These are phyloP conservation scores for Colletotrichum scovillei DNA, from an alignment of 2,329 filamentous ascomycete species.

Conservation along the genomic window DNA sequence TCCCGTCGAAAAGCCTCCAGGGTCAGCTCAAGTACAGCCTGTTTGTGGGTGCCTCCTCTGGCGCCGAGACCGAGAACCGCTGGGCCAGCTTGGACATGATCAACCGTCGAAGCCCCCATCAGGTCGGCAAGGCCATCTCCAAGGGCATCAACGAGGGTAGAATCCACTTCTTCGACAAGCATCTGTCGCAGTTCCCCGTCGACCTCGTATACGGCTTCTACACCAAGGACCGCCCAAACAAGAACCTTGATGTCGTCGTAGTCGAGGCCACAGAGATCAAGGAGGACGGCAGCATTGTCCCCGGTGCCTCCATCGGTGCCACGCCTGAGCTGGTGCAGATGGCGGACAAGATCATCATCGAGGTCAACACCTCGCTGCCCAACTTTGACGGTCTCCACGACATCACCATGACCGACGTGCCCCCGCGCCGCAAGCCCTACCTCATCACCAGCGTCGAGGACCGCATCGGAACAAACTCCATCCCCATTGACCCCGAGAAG, in stretches of 20 bases:
- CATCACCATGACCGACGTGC: conserved; percentile 88
- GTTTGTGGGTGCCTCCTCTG: conserved; percentile 90
- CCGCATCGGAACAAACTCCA: conserved; percentile 84
- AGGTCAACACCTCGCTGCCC: conserved; percentile 88
- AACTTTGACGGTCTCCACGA: conserved; percentile 91
- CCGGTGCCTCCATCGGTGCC: conserved; percentile 86
- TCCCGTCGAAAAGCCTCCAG: conserved; percentile 66
- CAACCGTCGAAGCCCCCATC: conserved; percentile 84
- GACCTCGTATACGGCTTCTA: conserved; percentile 90
- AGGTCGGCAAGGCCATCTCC: conserved; percentile 90
- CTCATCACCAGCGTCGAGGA: conserved; percentile 88
- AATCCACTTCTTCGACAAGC: conserved; percentile 95
- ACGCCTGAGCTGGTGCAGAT: conserved; percentile 89
- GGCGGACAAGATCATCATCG: conserved; percentile 91
- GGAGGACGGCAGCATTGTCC: conserved; percentile 89
- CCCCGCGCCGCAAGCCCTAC: conserved; percentile 85
- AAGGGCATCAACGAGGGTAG: conserved; percentile 90
- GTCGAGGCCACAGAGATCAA: conserved; percentile 90
- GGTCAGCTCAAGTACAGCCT: conserved; percentile 87
- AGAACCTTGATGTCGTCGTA: conserved; percentile 83
- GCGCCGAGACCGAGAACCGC: conserved; percentile 89
- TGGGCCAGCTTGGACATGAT: conserved; percentile 95
- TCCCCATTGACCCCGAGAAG: conserved; percentile 86
- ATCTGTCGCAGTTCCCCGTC: conserved; percentile 90
- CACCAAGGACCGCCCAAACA: conserved; percentile 80